These are phyloP conservation scores for Fragaria vesca DNA, from an alignment of 306 rosid genomes.

Conservation along the genomic window DNA sequence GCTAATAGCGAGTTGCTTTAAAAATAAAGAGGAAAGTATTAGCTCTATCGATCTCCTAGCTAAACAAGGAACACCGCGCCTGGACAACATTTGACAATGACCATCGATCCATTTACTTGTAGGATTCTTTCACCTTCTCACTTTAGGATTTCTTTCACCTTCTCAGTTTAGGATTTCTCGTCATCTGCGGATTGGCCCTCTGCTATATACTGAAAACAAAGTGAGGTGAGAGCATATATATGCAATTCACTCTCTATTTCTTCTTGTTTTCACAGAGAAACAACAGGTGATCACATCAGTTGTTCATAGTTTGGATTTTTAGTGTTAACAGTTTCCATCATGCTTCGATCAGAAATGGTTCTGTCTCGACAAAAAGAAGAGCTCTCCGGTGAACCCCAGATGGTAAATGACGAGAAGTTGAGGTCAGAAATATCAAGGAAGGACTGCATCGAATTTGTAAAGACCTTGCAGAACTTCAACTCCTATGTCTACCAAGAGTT, in stretches of 20 bases:
- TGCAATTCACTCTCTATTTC: background rate
- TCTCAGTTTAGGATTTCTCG: background rate
- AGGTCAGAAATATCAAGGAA: background rate
- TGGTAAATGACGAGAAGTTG: background rate
- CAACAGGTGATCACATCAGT: background rate
- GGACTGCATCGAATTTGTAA: background rate
- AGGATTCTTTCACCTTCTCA: background rate
- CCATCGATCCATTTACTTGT: background rate
- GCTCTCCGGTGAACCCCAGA: background rate
- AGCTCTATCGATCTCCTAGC: background rate
- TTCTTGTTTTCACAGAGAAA: background rate
- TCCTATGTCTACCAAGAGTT: slow-evolving; percentile 44
- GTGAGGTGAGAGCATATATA: background rate
- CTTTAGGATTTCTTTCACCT: background rate
- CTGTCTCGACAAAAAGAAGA: background rate
- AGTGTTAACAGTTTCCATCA: background rate
- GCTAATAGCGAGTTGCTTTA: too few relatives aligned
- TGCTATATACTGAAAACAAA: background rate
- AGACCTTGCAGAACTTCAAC: background rate
- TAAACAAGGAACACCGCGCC: background rate
- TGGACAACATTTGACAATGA: background rate
- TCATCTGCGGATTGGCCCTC: background rate
- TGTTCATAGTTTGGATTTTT: background rate
- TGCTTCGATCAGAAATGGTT: background rate
- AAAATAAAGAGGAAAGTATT: too few relatives aligned